These are phyloP conservation scores for Neonectria punicea DNA, from an alignment of 2,329 filamentous ascomycete species.

Conservation along the genomic window DNA sequence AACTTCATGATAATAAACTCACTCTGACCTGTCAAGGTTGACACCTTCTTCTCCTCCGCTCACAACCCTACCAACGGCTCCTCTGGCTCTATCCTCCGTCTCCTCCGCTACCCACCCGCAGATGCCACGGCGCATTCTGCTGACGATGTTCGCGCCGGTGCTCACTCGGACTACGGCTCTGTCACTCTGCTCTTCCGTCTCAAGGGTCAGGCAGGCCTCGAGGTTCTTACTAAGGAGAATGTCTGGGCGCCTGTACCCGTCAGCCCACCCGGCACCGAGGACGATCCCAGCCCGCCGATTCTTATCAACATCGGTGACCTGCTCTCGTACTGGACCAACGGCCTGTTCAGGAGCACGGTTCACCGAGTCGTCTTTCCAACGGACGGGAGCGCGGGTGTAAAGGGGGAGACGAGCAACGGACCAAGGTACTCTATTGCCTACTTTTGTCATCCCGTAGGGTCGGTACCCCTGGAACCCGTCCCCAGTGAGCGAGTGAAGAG, in stretches of 20 bases:
- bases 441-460: slow-evolving; percentile 72
- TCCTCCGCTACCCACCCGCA: slow-evolving; percentile 77
- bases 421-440: slow-evolving; percentile 74
- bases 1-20: slow-evolving; percentile 11
- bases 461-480: slow-evolving; percentile 64
- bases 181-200: slow-evolving; percentile 86
- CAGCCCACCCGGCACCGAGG: slow-evolving; percentile 67
- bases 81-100: slow-evolving; percentile 71
- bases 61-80: slow-evolving; percentile 58
- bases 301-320: slow-evolving; percentile 80
- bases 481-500: slow-evolving; percentile 67
- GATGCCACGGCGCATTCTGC: slow-evolving; percentile 54
- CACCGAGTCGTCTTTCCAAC: slow-evolving; percentile 83
- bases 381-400: slow-evolving; percentile 36
- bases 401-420: slow-evolving; percentile 60
- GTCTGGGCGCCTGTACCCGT: slow-evolving; percentile 75
- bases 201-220: slow-evolving; percentile 84
- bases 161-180: slow-evolving; percentile 88
- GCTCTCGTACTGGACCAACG: slow-evolving; percentile 89
- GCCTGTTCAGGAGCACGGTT: slow-evolving; percentile 85
- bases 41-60: slow-evolving; percentile 65
- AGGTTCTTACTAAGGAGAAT: slow-evolving; percentile 73
- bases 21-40: slow-evolving; percentile 47
- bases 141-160: slow-evolving; percentile 83
- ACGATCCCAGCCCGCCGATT: slow-evolving; percentile 75